Percentiles rank a stretch among this genome's conserved stretches.
Evolutionary conservation across 441 rosid genomes (phyloP).

Genomic region (Euphorbia celastroides): DNA sequence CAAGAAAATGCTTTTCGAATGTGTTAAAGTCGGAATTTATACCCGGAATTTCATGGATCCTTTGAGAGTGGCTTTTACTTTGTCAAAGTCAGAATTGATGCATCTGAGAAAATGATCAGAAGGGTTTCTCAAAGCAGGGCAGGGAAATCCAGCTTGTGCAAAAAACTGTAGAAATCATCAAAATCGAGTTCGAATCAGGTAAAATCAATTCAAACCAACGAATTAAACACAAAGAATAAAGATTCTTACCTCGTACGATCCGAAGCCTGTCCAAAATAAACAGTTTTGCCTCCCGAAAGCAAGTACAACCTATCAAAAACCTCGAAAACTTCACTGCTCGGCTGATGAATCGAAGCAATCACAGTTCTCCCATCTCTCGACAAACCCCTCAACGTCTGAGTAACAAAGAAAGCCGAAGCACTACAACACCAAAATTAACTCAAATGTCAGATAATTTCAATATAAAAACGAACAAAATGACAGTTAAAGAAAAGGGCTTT

Average conservation of each 20-base stretch:
- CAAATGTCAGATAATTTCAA: background rate
- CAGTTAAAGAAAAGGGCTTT: too few relatives aligned
- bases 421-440: slow-evolving; percentile 29
- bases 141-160: slow-evolving; percentile 64
- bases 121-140: slow-evolving; percentile 40
- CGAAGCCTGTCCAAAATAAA: slow-evolving; percentile 78
- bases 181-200: background rate
- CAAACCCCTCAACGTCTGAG: slow-evolving; percentile 78
- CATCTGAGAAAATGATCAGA: slow-evolving; percentile 40
- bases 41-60: slow-evolving; percentile 91
- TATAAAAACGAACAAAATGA: background rate
- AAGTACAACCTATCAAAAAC: slow-evolving; percentile 78
- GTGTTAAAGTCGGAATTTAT: slow-evolving; percentile 3
- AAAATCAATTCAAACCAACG: background rate
- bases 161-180: slow-evolving; percentile 55
- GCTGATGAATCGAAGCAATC: slow-evolving; percentile 91
- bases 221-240: background rate
- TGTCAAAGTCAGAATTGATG: slow-evolving; percentile 74
- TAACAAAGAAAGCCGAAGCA: slow-evolving; percentile 93
- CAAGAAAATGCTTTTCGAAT: too few relatives aligned
- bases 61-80: slow-evolving; percentile 85
- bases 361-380: slow-evolving; percentile 95
- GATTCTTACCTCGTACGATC: slow-evolving; percentile 70
- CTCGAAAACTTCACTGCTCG: slow-evolving; percentile 93
- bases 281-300: slow-evolving; percentile 93